Base-by-base conservation (phyloP, 2,329 filamentous ascomycete species). In the Aspergillus sp. region DNA sequence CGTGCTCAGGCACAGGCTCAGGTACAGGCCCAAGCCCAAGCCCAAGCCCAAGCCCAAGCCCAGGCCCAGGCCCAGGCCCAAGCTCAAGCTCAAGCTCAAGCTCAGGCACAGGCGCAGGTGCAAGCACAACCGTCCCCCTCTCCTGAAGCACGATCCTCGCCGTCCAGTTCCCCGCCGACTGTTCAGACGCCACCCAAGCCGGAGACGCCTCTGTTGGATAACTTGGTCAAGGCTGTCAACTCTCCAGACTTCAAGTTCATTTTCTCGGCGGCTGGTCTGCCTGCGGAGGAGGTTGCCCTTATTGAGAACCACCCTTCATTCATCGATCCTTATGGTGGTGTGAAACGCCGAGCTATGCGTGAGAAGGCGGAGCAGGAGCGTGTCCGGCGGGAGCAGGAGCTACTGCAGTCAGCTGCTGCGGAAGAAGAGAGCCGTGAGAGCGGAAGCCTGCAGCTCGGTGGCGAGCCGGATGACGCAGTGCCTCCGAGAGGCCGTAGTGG, bases 391-490 rank as follows among this genome's bases (percentile, higher is more conserved):
- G 84, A 88, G 68, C 83, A 86, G 64, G 77, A 81, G 50, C 75
- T 83, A 23, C 69, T 84, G 19, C 81, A 82, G 64, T 79, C 81
- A 23, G 76, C 79, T 15, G 75, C 77, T 3, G 81, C 83, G 48
- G 82, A 83, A 27, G 92, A 96, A 64, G 91, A 91, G 59, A 89
- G 90, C 59, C 86, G 87, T 1, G 92, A 95, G 75, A 90, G 90
- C 66, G 91, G 90, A 13, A 98, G 94, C 73, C 82, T 95, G 60
- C 93, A 96, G 60, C 83, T 98, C 17, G 94, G 94, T 59, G 94
- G 94, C 47, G 94, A 98, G 73, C 94, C 94, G 0, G 94, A 98
- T 73, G 92, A 96, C 66, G 83, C 85, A 63, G 88, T 91, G 21
- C 77, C 72, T 5, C 69, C 73, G 0, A 70, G 76, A 56, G 72